These are phyloP conservation scores for Eleusine indica DNA, from an alignment of 176 grass and related monocot species.

Conservation along the genomic window DNA sequence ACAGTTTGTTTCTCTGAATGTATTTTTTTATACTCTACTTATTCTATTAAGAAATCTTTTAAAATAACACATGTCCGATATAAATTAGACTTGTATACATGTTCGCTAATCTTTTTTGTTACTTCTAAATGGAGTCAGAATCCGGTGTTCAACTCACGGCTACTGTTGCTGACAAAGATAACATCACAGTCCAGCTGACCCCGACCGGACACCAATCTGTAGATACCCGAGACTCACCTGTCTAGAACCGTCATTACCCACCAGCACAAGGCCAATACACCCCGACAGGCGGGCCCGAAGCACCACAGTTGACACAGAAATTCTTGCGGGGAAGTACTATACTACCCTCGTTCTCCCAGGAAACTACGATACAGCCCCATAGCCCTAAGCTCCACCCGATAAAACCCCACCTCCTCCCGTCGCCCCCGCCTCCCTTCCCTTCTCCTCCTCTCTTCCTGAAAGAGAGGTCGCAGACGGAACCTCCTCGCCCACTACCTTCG, in stretches of 20 bases:
- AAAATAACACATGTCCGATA: too few species aligned
- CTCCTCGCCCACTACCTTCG: not conserved
- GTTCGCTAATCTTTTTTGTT: too few species aligned
- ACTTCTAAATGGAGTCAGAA: too few species aligned
- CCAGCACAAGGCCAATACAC: not conserved
- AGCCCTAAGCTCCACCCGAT: conserved; percentile 55
- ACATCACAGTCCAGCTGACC: conserved; percentile 1
- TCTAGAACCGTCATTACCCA: conserved; percentile 9
- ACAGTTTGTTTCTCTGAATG: too few species aligned
- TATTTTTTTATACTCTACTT: too few species aligned
- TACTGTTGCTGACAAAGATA: not conserved
- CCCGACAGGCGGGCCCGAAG: not conserved
- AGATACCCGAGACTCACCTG: not conserved
- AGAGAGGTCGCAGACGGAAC: conserved; percentile 46
- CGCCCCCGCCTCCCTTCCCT: conserved; percentile 23
- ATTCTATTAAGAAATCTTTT: too few species aligned
- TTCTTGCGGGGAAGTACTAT: not conserved
- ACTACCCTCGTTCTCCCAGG: not conserved
- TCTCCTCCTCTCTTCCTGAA: conserved; percentile 3
- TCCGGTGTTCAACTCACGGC: not conserved
- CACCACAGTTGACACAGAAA: not conserved
- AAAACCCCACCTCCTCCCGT: conserved; percentile 47
- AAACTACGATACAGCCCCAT: conserved; percentile 36
- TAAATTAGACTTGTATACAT: too few species aligned
- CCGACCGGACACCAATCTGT: not conserved